Evolutionary conservation across 2,329 filamentous ascomycete genomes (phyloP).

Genomic region (Pseudocercospora fijiensis): DNA sequence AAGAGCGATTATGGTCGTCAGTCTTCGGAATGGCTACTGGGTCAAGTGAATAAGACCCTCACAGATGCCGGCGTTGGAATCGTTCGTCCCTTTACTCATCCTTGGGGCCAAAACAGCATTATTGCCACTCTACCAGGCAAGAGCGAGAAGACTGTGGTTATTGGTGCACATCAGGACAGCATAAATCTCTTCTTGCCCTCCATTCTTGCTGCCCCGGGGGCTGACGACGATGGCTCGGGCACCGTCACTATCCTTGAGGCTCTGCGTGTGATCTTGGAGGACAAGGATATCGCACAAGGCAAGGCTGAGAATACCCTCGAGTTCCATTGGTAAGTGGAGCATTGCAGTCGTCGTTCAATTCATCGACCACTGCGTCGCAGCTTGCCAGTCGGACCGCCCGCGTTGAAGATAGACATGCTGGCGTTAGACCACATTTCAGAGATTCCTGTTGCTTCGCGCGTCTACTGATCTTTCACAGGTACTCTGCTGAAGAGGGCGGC

Average conservation of each 20-base stretch:
- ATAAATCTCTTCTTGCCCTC: slow-evolving; percentile 90
- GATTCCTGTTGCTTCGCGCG: slow-evolving; percentile 56
- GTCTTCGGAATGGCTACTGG: slow-evolving; percentile 83
- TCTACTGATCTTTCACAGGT: slow-evolving; percentile 42
- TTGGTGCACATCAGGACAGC: slow-evolving; percentile 76
- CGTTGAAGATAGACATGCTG: background rate
- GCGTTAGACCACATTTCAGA: slow-evolving; percentile 48
- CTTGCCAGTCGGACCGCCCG: background rate
- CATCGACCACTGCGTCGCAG: background rate
- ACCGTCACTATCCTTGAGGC: slow-evolving; percentile 91
- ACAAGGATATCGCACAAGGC: slow-evolving; percentile 67
- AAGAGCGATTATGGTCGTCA: slow-evolving; percentile 74
- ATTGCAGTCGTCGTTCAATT: slow-evolving; percentile 71
- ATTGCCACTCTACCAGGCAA: slow-evolving; percentile 88
- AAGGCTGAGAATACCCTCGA: slow-evolving; percentile 82
- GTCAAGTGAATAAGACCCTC: slow-evolving; percentile 71
- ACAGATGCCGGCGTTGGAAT: slow-evolving; percentile 69
- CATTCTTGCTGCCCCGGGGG: slow-evolving; percentile 79
- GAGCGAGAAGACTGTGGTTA: slow-evolving; percentile 78
- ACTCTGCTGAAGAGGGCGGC: slow-evolving; percentile 85
- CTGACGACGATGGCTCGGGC: slow-evolving; percentile 89
- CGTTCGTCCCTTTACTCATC: slow-evolving; percentile 73
- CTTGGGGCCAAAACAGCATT: slow-evolving; percentile 84
- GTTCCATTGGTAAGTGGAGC: slow-evolving; percentile 70
- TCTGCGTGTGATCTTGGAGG: slow-evolving; percentile 70